Evolutionary conservation across 108 stramenopile genomes (phyloP).

Genomic region (Nitzschia inconspicua): DNA sequence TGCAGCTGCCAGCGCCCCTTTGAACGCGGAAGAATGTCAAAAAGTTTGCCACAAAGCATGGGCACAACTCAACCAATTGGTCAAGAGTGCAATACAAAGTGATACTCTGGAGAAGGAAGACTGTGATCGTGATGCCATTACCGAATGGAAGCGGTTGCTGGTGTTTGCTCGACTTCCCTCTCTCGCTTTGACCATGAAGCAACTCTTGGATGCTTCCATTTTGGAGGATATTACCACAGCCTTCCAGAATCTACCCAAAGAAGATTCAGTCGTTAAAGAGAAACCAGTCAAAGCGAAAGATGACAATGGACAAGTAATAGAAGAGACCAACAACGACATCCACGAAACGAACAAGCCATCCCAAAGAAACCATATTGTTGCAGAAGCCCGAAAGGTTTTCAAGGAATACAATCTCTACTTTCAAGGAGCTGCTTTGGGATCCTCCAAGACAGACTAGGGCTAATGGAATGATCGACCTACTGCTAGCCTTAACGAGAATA

Average conservation of each 20-base stretch:
- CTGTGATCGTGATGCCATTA: not conserved
- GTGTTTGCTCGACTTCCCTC: constrained; percentile 5
- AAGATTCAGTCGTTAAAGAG: constrained; percentile 1
- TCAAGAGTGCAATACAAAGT: not conserved
- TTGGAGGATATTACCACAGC: not conserved
- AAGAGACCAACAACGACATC: constrained; percentile 4
- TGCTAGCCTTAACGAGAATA: too few species aligned
- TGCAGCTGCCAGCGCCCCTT: not conserved
- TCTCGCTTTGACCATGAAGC: constrained; percentile 2
- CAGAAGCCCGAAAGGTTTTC: constrained; percentile 17
- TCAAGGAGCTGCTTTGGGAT: constrained; percentile 17
- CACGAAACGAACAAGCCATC: not conserved
- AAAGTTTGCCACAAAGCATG: constrained; percentile 32
- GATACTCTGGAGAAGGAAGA: not conserved
- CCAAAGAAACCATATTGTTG: constrained; percentile 4
- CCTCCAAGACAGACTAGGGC: constrained; percentile 31
- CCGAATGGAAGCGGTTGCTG: constrained; percentile 32
- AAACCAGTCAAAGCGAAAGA: not conserved
- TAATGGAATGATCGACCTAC: too few species aligned
- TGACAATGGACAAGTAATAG: not conserved
- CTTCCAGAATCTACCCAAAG: not conserved
- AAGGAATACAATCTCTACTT: constrained; percentile 32
- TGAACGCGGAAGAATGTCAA: constrained; percentile 24
- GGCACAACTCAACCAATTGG: constrained; percentile 6
- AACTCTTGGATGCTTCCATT: not conserved